These are phyloP conservation scores for Aureobasidium lini DNA, from an alignment of 2,329 filamentous ascomycete species.

Conservation along the genomic window DNA sequence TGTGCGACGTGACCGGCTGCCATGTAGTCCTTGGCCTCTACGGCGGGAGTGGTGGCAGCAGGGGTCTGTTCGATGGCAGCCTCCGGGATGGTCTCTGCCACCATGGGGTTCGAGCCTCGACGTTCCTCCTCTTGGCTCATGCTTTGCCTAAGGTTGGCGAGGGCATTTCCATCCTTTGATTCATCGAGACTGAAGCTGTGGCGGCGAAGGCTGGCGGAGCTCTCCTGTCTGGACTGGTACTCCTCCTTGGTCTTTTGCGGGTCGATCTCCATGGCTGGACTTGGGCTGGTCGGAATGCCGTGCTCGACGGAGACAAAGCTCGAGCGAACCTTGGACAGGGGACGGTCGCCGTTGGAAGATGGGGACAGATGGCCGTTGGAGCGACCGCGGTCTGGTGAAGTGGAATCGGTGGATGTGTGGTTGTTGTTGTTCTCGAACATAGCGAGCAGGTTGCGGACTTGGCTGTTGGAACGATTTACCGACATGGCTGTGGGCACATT, in stretches of 20 bases:
- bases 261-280: constrained; percentile 14
- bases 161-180: constrained; percentile 26
- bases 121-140: constrained; percentile 34
- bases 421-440: constrained; percentile 39
- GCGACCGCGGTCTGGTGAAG: constrained; percentile 37
- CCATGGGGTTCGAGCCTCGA: constrained; percentile 29
- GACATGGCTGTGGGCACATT: constrained; percentile 37
- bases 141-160: constrained; percentile 32
- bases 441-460: constrained; percentile 42
- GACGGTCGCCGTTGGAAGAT: constrained; percentile 25
- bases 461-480: constrained; percentile 30
- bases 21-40: constrained; percentile 22
- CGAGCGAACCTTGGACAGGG: constrained; percentile 39
- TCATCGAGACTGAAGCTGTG: constrained; percentile 37
- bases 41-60: constrained; percentile 24
- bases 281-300: constrained; percentile 12
- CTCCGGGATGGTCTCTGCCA: constrained; percentile 35
- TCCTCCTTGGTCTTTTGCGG: constrained; percentile 8
- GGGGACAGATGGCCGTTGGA: constrained; percentile 27
- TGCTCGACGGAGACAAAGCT: constrained; percentile 42
- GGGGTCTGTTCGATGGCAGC: constrained; percentile 33
- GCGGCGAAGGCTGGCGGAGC: constrained; percentile 26
- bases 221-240: constrained; percentile 8
- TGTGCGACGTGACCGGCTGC: constrained; percentile 18
- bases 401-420: constrained; percentile 21